These are phyloP conservation scores for Lotmaria passim DNA, from an alignment of 208 protist genomes.

Conservation along the genomic window DNA sequence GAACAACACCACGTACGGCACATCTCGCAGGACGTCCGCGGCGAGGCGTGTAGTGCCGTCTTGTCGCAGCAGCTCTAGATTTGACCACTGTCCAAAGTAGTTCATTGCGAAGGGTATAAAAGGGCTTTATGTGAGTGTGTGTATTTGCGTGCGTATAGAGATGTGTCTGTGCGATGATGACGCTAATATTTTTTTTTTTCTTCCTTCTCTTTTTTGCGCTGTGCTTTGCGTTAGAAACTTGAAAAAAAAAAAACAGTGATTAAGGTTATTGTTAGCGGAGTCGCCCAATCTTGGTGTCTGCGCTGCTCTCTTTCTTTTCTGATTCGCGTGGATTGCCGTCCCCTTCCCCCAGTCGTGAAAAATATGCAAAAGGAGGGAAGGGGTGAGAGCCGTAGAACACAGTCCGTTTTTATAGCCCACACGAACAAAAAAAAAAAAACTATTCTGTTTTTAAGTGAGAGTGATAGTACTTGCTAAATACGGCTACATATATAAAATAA, in stretches of 20 bases:
- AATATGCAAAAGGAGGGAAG: slow-evolving; percentile 8
- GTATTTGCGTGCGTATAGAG: slow-evolving; percentile 1
- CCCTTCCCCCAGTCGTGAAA: too few relatives aligned
- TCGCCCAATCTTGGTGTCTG: too few relatives aligned
- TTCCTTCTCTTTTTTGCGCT: not conserved
- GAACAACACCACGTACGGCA: slow-evolving; percentile 37
- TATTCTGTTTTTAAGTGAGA: too few relatives aligned
- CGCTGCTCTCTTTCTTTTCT: too few relatives aligned
- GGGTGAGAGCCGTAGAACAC: too few relatives aligned
- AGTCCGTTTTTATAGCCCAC: too few relatives aligned
- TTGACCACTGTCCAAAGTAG: slow-evolving; percentile 57
- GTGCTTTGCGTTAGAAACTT: too few relatives aligned
- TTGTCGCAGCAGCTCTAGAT: slow-evolving; percentile 36
- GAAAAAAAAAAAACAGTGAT: too few relatives aligned
- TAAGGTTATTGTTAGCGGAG: too few relatives aligned
- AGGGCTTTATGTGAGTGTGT: slow-evolving; percentile 18
- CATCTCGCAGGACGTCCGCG: slow-evolving; percentile 25
- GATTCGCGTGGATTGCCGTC: too few relatives aligned
- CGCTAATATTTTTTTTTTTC: slow-evolving; percentile 2
- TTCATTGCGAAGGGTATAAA: slow-evolving; percentile 28
- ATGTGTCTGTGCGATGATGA: too few relatives aligned
- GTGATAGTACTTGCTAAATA: too few relatives aligned
- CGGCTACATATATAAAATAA: slow-evolving; percentile 18
- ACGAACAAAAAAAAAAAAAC: slow-evolving; percentile 34
- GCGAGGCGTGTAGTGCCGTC: slow-evolving; percentile 32